phyloP scores from a whole-genome alignment of 495 filamentous ascomycete species.

The Clohesyomyces aquaticus region DNA sequence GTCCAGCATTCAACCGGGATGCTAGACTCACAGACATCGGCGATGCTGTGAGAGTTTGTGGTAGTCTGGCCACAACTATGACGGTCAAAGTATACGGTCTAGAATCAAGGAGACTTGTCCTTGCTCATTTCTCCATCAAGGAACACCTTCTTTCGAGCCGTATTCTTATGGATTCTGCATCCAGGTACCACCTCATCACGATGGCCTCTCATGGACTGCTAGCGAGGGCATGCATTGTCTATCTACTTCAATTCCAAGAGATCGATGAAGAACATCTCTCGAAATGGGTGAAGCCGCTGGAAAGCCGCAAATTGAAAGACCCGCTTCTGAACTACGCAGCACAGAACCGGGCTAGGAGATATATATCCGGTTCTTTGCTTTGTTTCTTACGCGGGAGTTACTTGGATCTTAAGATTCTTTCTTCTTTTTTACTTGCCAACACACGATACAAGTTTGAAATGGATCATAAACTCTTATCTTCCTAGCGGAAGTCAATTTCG shows the following conservation, averaged over 20 bases:
- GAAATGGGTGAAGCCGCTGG: background rate
- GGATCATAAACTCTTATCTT: too few species aligned
- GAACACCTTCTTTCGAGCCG: slow-evolving; percentile 3
- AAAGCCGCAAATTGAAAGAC: background rate
- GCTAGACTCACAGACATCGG: background rate
- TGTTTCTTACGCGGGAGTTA: background rate
- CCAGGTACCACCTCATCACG: background rate
- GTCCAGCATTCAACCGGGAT: background rate
- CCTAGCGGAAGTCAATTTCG: too few species aligned
- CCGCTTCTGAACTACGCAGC: background rate
- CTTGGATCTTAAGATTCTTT: background rate
- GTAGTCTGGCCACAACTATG: slow-evolving; percentile 9
- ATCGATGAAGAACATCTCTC: too few species aligned
- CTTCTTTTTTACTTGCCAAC: too few species aligned
- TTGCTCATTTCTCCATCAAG: slow-evolving; percentile 14
- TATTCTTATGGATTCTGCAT: background rate
- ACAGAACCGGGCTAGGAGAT: too few species aligned
- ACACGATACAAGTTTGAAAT: too few species aligned
- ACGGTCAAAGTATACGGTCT: background rate
- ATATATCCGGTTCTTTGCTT: background rate
- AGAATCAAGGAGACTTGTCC: slow-evolving; percentile 6
- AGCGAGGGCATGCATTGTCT: slow-evolving; percentile 10
- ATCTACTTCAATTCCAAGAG: slow-evolving; percentile 1
- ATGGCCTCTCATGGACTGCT: background rate
- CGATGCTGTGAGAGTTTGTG: slow-evolving; percentile 1